Conservation (phyloP, 2,329 filamentous ascomycete genomes). For the Gaeumannomyces tritici region DNA sequence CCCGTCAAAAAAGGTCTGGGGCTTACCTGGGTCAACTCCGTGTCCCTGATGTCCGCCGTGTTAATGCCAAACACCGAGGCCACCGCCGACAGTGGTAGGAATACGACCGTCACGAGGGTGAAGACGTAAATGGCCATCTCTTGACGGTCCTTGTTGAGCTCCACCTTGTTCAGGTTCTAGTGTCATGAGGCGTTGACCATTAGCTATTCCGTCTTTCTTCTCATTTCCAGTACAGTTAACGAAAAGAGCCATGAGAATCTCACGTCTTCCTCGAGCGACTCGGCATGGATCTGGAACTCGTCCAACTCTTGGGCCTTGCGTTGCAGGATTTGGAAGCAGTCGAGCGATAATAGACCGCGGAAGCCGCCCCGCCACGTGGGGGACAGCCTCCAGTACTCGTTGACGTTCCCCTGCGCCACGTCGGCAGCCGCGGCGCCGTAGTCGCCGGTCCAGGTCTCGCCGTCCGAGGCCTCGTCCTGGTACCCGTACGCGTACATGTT, state of each 20-base stretch:
- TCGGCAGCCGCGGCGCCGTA: background rate
- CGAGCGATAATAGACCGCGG: constrained; percentile 26
- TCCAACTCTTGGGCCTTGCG: constrained; percentile 20
- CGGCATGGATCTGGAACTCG: constrained; percentile 15
- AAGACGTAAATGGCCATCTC: constrained; percentile 39
- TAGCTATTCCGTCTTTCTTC: background rate
- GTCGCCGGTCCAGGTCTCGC: background rate
- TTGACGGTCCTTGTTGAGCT: constrained; percentile 31
- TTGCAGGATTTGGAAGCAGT: constrained; percentile 27
- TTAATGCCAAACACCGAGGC: constrained; percentile 45
- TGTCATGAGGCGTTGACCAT: background rate
- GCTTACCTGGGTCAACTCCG: constrained; percentile 24
- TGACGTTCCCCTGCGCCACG: background rate
- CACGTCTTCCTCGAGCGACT: constrained; percentile 17
- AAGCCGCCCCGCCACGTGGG: constrained; percentile 26
- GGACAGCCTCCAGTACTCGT: constrained; percentile 15
- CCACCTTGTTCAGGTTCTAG: constrained; percentile 24
- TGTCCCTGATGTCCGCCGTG: constrained; percentile 37
- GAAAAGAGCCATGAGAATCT: background rate
- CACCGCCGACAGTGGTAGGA: constrained; percentile 34
- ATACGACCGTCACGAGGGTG: constrained; percentile 38
- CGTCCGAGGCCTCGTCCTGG: background rate
- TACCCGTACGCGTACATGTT: background rate
- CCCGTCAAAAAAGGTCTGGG: too few relatives aligned
- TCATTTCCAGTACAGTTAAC: too few relatives aligned